Evolutionary conservation across 305 asterid species (phyloP).

Genomic region (Fraxinus sp.): DNA sequence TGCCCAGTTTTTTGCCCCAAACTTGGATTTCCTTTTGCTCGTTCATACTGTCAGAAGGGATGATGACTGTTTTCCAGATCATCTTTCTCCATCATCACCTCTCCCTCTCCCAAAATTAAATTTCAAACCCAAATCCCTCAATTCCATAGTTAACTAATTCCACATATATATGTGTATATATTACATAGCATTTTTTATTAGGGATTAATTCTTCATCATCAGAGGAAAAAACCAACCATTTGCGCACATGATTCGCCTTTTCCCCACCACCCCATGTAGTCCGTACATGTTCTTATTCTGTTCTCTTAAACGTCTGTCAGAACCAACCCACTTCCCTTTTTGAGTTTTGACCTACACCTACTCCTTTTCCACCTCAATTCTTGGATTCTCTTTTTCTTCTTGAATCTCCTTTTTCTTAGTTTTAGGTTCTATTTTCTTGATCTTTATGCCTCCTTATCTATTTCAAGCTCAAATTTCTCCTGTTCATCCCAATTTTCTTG

Average conservation of each 20-base stretch:
- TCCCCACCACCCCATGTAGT: slow-evolving; percentile 38
- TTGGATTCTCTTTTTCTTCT: slow-evolving; percentile 45
- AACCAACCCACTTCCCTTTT: slow-evolving; percentile 35
- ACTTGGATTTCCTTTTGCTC: neutral
- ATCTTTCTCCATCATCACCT: slow-evolving; percentile 38
- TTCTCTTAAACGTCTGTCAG: slow-evolving; percentile 64
- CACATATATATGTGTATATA: neutral
- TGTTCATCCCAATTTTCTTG: slow-evolving; percentile 3
- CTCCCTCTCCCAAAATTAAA: slow-evolving; percentile 33
- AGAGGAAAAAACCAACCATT: slow-evolving; percentile 16
- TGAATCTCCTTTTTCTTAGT: neutral
- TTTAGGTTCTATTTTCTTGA: slow-evolving; percentile 27
- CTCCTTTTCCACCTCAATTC: slow-evolving; percentile 43
- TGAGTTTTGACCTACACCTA: slow-evolving; percentile 45
- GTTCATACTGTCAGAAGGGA: neutral
- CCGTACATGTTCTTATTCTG: slow-evolving; percentile 33
- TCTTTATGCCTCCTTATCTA: slow-evolving; percentile 30
- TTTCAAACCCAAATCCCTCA: slow-evolving; percentile 29
- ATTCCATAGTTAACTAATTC: neutral
- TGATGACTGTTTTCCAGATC: slow-evolving; percentile 32
- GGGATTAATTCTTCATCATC: neutral
- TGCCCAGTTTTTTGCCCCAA: neutral
- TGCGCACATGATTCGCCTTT: slow-evolving; percentile 35
- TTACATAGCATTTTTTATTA: neutral
- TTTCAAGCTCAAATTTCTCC: slow-evolving; percentile 24